A percentile compares a stretch with the other conserved stretches of the same genome.
Evolutionary conservation across 345 rosid species (phyloP).

Genomic region (Lenwebbia sp.): DNA sequence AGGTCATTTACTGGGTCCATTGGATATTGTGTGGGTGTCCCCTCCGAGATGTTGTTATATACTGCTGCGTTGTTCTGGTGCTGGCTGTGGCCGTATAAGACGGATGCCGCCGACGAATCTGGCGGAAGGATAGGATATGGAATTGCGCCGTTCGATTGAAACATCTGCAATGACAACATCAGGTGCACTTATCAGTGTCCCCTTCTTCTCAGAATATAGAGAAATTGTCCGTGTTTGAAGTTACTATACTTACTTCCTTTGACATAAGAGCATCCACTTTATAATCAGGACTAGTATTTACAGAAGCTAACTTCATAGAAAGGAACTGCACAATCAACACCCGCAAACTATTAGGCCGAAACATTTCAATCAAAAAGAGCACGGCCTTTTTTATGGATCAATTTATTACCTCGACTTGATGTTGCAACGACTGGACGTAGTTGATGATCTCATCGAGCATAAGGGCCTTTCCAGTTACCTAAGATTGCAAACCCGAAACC

Average conservation of each 20-base stretch:
- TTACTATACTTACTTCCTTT: constrained; percentile 52
- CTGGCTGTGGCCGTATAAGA: constrained; percentile 23
- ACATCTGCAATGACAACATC: constrained; percentile 20
- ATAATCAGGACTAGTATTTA: constrained; percentile 66
- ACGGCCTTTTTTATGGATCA: background rate
- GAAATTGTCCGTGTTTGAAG: background rate
- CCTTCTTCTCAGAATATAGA: background rate
- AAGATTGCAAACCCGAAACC: background rate
- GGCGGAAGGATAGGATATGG: constrained; percentile 35
- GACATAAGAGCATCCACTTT: constrained; percentile 44
- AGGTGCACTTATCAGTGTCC: background rate
- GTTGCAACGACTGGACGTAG: constrained; percentile 11
- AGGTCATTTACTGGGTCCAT: constrained; percentile 26
- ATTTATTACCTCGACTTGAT: constrained; percentile 46
- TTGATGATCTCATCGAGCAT: constrained; percentile 13
- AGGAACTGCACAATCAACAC: constrained; percentile 49
- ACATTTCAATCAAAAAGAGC: background rate
- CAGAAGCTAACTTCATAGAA: constrained; percentile 91
- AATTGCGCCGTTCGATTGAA: constrained; percentile 35
- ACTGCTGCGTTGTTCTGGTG: constrained; percentile 18
- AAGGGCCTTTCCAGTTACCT: constrained; percentile 27
- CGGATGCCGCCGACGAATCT: constrained; percentile 43
- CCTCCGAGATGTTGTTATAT: constrained; percentile 17
- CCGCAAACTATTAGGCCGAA: background rate
- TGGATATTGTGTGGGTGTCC: constrained; percentile 19